Evolutionary conservation across 371 early-diverging fungal species (phyloP).

Genomic region (Circinella minor): DNA sequence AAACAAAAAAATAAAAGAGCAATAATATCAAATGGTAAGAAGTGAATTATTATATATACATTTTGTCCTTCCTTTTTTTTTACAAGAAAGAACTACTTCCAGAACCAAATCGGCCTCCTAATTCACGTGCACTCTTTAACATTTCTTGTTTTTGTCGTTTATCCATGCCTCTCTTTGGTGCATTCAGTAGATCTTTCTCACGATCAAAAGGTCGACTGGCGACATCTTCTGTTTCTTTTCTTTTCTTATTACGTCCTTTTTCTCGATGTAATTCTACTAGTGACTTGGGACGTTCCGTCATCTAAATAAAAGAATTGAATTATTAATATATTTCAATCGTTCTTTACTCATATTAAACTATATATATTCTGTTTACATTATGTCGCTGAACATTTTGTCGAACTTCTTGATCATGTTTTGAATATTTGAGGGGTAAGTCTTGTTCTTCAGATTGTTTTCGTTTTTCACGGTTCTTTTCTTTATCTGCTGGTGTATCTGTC

Average conservation of each 20-base stretch:
- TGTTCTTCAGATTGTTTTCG: slow-evolving; percentile 9
- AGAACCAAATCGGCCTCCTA: slow-evolving; percentile 53
- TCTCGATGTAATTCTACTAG: slow-evolving; percentile 57
- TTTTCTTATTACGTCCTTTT: slow-evolving; percentile 22
- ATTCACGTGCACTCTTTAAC: slow-evolving; percentile 45
- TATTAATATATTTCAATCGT: neutral
- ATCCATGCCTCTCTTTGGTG: slow-evolving; percentile 37
- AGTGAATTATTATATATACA: neutral
- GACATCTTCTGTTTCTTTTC: slow-evolving; percentile 49
- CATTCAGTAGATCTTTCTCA: slow-evolving; percentile 57
- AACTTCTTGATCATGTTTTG: neutral
- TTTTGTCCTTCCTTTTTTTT: neutral
- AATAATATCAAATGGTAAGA: no score
- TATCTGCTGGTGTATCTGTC: slow-evolving; percentile 70
- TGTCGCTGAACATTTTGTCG: neutral
- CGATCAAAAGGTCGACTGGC: slow-evolving; percentile 58
- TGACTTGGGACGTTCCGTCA: slow-evolving; percentile 43
- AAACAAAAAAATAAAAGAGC: no score
- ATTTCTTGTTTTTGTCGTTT: slow-evolving; percentile 54
- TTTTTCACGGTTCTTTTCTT: slow-evolving; percentile 34
- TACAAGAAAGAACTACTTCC: slow-evolving; percentile 53
- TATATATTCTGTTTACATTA: slow-evolving; percentile 4
- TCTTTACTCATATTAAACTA: neutral
- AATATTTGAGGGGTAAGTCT: neutral
- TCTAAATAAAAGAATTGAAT: slow-evolving; percentile 21